A percentile compares a stretch with the other conserved stretches of the same genome.
These are phyloP conservation scores for Vaccinium darrowii DNA, from an alignment of 148 eudicot genomes.

Conservation along the genomic window DNA sequence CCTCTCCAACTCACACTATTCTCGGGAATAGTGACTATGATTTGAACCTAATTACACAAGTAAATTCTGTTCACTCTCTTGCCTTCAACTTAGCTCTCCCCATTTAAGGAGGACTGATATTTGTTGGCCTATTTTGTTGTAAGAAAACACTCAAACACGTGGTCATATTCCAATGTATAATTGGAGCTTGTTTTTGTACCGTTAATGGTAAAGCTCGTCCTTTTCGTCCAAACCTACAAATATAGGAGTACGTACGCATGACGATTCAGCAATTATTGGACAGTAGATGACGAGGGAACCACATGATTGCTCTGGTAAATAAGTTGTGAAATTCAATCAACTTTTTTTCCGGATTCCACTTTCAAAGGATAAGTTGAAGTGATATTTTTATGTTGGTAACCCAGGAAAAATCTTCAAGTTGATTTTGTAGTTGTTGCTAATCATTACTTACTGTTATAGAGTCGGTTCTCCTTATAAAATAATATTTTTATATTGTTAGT, in stretches of 20 bases:
- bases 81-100: neutral
- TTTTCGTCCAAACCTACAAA: neutral
- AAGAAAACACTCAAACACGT: neutral
- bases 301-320: neutral
- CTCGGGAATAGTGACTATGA: too few species aligned
- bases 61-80: too few species aligned
- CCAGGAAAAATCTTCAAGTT: too few species aligned
- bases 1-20: too few species aligned
- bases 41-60: neutral
- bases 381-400: neutral
- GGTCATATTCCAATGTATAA: neutral
- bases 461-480: too few species aligned
- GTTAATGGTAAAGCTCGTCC: neutral
- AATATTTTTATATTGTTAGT: too few species aligned
- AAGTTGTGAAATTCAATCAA: neutral
- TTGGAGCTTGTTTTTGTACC: neutral
- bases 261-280: neutral
- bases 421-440: too few species aligned
- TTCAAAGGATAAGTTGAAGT: neutral
- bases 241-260: neutral
- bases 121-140: neutral
- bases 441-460: too few species aligned
- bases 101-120: too few species aligned
- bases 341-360: neutral
- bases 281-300: neutral